Conservation (phyloP, 2,329 filamentous ascomycete genomes). For the Metarhizium guizhouense region DNA sequence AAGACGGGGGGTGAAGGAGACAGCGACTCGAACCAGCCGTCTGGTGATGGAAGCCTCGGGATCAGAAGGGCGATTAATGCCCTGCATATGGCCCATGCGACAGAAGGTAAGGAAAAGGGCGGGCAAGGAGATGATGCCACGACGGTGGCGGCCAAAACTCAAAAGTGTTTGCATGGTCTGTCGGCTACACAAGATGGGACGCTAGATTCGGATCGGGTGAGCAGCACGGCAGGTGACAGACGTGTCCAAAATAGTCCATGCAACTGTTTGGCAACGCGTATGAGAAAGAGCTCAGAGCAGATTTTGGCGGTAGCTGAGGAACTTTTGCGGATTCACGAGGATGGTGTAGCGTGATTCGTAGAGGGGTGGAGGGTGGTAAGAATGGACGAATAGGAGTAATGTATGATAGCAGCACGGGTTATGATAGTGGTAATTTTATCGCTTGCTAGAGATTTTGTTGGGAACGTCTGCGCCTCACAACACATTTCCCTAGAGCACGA, state of each 20-base stretch:
- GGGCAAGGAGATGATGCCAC: neutral
- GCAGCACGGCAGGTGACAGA: neutral
- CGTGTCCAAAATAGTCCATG: neutral
- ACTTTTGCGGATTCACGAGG: constrained; percentile 17
- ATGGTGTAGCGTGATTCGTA: neutral
- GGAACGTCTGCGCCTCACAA: too few species aligned
- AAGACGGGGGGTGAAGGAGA: neutral
- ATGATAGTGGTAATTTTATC: too few species aligned
- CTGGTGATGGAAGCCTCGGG: neutral
- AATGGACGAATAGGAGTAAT: neutral
- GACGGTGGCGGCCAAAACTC: neutral
- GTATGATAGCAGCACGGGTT: neutral
- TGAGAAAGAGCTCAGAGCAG: constrained; percentile 15
- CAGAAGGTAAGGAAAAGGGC: neutral
- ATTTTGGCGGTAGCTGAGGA: constrained; percentile 24
- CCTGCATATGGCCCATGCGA: neutral
- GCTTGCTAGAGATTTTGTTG: too few species aligned
- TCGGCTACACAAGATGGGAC: constrained; percentile 3
- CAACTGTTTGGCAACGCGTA: constrained; percentile 3
- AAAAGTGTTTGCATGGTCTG: neutral
- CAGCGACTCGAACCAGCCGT: neutral
- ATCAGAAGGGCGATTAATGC: neutral
- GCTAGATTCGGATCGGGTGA: neutral
- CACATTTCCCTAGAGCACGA: too few species aligned
- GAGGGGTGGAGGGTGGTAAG: neutral